Evolutionary conservation across 805 yeast genomes (phyloP).

Genomic region (Starmerella sp.): DNA sequence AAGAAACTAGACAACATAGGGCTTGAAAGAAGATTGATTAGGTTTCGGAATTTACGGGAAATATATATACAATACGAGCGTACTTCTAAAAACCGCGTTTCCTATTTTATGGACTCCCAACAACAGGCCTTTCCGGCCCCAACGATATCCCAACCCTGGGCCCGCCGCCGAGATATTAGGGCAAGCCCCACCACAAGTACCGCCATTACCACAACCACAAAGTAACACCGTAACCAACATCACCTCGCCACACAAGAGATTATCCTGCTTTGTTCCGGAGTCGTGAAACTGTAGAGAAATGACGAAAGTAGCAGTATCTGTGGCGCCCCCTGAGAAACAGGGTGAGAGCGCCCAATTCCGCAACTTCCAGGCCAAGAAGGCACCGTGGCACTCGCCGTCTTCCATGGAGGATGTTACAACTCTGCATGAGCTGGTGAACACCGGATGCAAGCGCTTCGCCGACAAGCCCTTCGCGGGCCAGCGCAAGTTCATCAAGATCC

Average conservation of each 20-base stretch:
- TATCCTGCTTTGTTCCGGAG: background rate
- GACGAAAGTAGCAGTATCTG: constrained; percentile 24
- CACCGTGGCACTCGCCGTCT: constrained; percentile 46
- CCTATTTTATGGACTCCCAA: background rate
- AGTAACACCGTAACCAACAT: background rate
- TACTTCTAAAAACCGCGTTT: too few relatives aligned
- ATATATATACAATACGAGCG: too few relatives aligned
- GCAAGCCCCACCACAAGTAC: background rate
- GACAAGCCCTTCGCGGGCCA: constrained; percentile 53
- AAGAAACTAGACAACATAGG: too few relatives aligned
- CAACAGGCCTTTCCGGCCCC: background rate
- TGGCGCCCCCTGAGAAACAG: constrained; percentile 26
- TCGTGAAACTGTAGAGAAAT: constrained; percentile 2
- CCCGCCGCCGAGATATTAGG: constrained; percentile 5
- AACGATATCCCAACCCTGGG: constrained; percentile 2
- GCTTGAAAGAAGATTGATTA: too few relatives aligned
- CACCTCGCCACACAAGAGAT: background rate
- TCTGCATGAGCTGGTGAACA: constrained; percentile 56
- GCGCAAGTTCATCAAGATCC: constrained; percentile 65
- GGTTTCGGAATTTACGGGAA: too few relatives aligned
- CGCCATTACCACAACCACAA: background rate
- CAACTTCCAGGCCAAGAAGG: constrained; percentile 26
- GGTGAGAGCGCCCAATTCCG: constrained; percentile 32
- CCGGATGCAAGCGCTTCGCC: constrained; percentile 49
- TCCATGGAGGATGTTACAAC: constrained; percentile 48